These are phyloP conservation scores for Fragaria ananassa DNA, from an alignment of 306 rosid genomes.

Conservation along the genomic window DNA sequence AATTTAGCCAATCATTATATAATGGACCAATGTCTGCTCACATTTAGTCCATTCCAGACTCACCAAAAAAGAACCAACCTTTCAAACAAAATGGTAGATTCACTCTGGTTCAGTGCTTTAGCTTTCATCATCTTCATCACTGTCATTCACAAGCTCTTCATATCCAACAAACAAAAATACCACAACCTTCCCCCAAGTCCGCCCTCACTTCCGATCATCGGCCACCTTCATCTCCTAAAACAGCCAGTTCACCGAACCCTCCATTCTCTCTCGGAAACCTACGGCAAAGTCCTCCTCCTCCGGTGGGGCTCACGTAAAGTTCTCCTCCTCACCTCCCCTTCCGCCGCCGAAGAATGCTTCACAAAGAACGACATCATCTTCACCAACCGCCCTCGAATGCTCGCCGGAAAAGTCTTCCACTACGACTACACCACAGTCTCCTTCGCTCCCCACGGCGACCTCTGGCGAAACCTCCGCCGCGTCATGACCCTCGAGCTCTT, in stretches of 20 bases:
- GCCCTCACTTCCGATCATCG: conserved; percentile 26
- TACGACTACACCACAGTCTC: conserved; percentile 24
- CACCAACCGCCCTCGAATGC: conserved; percentile 28
- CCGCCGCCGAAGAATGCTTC: conserved; percentile 29
- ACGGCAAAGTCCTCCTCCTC: conserved; percentile 19
- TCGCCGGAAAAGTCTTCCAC: conserved; percentile 21
- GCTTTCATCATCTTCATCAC: conserved; percentile 1
- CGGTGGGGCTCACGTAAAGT: conserved; percentile 18
- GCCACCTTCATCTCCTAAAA: conserved; percentile 44
- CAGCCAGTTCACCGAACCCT: conserved; percentile 28
- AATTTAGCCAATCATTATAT: too few relatives aligned
- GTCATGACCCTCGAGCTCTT: conserved; percentile 5
- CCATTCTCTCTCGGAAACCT: background rate
- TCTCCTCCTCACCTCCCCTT: conserved; percentile 19
- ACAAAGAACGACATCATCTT: conserved; percentile 31
- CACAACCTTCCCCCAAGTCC: conserved; percentile 32
- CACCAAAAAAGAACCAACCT: background rate
- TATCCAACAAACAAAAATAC: background rate
- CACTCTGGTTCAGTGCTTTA: background rate
- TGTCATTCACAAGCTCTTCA: background rate
- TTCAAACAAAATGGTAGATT: background rate
- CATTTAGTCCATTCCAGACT: background rate
- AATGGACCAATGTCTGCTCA: background rate
- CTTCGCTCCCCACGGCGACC: conserved; percentile 15
- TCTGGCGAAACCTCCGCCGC: conserved; percentile 26